These are phyloP conservation scores for Keithomyces neogunnii DNA, from an alignment of 2,329 filamentous ascomycete genomes.

Conservation along the genomic window DNA sequence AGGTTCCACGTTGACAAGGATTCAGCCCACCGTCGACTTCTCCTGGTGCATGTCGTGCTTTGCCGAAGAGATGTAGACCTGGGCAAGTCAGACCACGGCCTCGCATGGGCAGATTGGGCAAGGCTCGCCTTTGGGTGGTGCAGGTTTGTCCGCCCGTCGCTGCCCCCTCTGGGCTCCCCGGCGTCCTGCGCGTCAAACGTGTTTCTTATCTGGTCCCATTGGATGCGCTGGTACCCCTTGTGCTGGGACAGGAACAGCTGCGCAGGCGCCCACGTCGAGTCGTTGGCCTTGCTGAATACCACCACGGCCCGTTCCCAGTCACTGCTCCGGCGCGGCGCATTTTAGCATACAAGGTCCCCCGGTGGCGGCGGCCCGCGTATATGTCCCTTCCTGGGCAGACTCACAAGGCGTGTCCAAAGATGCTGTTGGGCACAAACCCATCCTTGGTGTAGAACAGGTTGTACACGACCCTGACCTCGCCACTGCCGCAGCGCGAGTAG, in stretches of 20 bases:
- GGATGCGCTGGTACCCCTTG: not conserved
- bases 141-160: not conserved
- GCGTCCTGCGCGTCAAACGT: not conserved
- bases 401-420: conserved; percentile 29
- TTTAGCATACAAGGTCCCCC: no score
- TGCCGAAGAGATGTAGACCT: not conserved
- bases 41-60: not conserved
- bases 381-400: conserved; percentile 2
- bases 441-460: conserved; percentile 38
- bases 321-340: not conserved
- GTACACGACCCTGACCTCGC: conserved; percentile 30
- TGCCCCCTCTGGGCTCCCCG: not conserved
- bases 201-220: not conserved
- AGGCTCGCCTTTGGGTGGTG: not conserved
- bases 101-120: not conserved
- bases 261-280: not conserved
- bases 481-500: conserved; percentile 25
- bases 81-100: not conserved
- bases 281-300: not conserved
- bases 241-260: not conserved
- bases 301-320: not conserved
- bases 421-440: conserved; percentile 23
- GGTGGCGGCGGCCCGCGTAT: no score
- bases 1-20: not conserved
- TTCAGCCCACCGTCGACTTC: not conserved